Conservation (phyloP, 169 alveolate species). For the Eimeria maxima region DNA sequence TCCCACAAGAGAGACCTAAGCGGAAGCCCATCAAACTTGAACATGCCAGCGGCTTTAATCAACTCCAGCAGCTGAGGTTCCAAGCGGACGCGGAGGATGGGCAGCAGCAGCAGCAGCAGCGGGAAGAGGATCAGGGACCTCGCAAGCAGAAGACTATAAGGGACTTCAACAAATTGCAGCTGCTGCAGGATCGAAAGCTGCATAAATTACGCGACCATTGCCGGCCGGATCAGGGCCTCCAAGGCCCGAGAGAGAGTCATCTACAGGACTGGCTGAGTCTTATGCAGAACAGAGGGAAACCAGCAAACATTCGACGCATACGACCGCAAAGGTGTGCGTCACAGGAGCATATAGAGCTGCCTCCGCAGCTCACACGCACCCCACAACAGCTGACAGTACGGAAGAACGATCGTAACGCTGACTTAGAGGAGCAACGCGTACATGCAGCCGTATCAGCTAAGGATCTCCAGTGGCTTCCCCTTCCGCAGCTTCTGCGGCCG, state of each 20-base stretch:
- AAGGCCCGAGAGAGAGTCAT: slow-evolving; percentile 22
- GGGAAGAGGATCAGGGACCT: slow-evolving; percentile 49
- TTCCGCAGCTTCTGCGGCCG: not conserved
- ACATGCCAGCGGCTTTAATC: slow-evolving; percentile 66
- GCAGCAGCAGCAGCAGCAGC: slow-evolving; percentile 53
- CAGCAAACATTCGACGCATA: not conserved
- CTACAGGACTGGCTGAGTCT: slow-evolving; percentile 28
- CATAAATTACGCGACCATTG: not conserved
- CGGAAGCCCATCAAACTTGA: slow-evolving; percentile 10
- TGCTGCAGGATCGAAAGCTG: slow-evolving; percentile 25
- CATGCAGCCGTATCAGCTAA: not conserved
- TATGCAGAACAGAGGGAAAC: not conserved
- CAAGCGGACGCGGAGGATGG: slow-evolving; percentile 36
- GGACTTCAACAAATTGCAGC: slow-evolving; percentile 13
- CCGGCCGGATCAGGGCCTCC: slow-evolving; percentile 20
- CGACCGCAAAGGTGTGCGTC: not conserved
- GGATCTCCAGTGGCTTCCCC: not conserved
- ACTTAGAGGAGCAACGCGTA: not conserved
- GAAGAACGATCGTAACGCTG: not conserved
- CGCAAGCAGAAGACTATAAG: slow-evolving; percentile 56
- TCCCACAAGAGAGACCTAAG: slow-evolving; percentile 32
- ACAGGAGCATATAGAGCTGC: not conserved
- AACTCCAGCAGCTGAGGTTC: slow-evolving; percentile 69
- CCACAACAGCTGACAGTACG: slow-evolving; percentile 16
- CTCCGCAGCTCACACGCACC: not conserved